Conservation (phyloP, 73 alveolate genomes). For the Symbiodinium natans region DNA sequence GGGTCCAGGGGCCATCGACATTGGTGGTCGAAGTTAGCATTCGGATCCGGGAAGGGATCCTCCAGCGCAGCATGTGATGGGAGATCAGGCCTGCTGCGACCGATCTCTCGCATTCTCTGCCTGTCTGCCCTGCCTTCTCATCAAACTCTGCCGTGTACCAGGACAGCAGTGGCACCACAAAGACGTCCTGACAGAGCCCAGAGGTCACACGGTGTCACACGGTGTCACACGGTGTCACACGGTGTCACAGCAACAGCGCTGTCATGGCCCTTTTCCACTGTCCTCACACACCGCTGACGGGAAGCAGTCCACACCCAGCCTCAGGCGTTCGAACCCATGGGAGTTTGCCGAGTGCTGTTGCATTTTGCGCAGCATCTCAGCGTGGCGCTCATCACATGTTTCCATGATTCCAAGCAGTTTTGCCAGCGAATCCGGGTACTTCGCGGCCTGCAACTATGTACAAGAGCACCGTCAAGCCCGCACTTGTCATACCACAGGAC, state of each 20-base stretch:
- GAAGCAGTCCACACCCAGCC: slow-evolving; percentile 86
- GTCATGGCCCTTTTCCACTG: too few relatives aligned
- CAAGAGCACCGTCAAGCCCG: background rate
- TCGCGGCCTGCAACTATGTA: slow-evolving; percentile 15
- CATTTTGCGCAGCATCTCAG: background rate
- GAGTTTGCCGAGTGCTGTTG: background rate
- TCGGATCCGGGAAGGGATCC: slow-evolving; percentile 90
- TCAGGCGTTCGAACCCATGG: background rate
- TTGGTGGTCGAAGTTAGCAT: slow-evolving; percentile 79
- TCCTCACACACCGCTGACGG: slow-evolving; percentile 83
- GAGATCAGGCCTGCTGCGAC: background rate
- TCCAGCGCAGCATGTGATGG: background rate
- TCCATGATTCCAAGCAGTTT: slow-evolving; percentile 69
- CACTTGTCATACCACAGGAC: too few relatives aligned
- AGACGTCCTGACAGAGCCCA: slow-evolving; percentile 67
- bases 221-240: too few relatives aligned
- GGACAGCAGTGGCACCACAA: slow-evolving; percentile 85
- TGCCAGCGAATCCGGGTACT: slow-evolving; percentile 82
- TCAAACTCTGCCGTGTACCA: slow-evolving; percentile 91
- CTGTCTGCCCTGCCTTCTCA: slow-evolving; percentile 24
- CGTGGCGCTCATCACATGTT: slow-evolving; percentile 50
- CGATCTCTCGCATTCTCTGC: background rate
- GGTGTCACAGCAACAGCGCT: too few relatives aligned
- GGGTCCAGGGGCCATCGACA: slow-evolving; percentile 90
- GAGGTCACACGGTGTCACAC: too few relatives aligned